Evolutionary conservation across 371 early-diverging fungal genomes (phyloP), one percentile per base, ranked within the genome.

Genomic region (Apophysomyces variabilis): DNA sequence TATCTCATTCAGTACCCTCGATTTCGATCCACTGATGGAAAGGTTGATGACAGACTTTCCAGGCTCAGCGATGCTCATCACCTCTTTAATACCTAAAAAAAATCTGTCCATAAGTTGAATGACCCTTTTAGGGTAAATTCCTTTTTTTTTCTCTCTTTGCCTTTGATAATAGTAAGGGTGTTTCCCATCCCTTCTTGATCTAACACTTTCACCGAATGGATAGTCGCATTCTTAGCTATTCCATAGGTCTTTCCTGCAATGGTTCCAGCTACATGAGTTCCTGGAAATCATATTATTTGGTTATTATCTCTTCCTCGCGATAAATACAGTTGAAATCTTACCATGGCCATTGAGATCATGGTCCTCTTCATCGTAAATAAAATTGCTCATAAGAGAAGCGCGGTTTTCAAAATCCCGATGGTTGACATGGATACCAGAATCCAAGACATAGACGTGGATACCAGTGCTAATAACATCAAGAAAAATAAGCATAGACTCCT

Each of bases 321-420:
- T 4, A 5, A 7, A 47, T 12, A 21, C 39, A 26, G 60, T 32
- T 37, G 21, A 50, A 26, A 26, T 26, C 54, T 92, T 94, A 74
- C 93, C 89, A 72, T 91, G 92, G 43, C 92, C 92, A 59, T 89
- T 87, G 46, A 76, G 77, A 73, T 92, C 92, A 21, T 79, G 77
- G 62, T 85, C 83, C 56, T 82, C 82, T 56, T 87, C 82, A 11
- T 67, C 18, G 6, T 77, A 70, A 41, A 87, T 81, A 59, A 77
- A 64, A 35, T 82, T 89, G 45, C 72, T 80, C 32, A 85, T 88
- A 82, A 82, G 84, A 14, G 66, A 58, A 5, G 93, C 95, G 36
- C 93, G 82, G 44, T 91, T 90, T 64, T 85, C 88, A 69, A 95
- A 90, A 68, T 95, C 95, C 0, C 66, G 74, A 66, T 95, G 95